These are phyloP conservation scores for Pelagophyceae sp. DNA, from an alignment of 352 stramenopile species.

Conservation along the genomic window DNA sequence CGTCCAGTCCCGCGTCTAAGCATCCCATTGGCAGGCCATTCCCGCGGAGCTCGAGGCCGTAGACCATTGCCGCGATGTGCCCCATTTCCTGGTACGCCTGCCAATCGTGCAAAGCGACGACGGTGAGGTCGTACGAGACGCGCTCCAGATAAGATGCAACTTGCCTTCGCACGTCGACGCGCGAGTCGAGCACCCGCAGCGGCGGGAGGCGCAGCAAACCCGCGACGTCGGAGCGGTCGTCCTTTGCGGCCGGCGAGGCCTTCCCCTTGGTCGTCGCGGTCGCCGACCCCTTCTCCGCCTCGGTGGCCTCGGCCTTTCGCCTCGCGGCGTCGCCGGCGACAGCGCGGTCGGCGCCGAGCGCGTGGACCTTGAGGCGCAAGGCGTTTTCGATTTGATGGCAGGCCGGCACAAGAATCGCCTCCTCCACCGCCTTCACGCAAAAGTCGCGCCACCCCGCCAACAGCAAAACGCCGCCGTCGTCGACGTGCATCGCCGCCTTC, in stretches of 20 bases:
- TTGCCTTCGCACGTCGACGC: constrained; percentile 64
- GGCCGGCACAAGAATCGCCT: constrained; percentile 64
- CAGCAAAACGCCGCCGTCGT: neutral
- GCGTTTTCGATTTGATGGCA: constrained; percentile 86
- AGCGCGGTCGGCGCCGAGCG: constrained; percentile 36
- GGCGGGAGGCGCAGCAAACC: constrained; percentile 59
- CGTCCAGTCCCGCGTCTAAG: constrained; percentile 73
- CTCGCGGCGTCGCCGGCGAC: constrained; percentile 45
- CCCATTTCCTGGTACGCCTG: constrained; percentile 84
- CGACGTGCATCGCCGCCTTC: constrained; percentile 1
- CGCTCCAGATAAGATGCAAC: constrained; percentile 84
- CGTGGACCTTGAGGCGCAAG: constrained; percentile 74
- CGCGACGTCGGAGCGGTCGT: constrained; percentile 25
- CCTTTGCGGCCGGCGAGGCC: neutral
- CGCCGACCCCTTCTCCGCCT: neutral
- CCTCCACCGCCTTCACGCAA: constrained; percentile 26
- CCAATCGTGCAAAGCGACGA: constrained; percentile 84
- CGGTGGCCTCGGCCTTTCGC: neutral
- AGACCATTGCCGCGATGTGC: constrained; percentile 80
- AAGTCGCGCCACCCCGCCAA: neutral
- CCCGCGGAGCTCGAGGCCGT: constrained; percentile 72
- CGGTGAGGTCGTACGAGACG: constrained; percentile 88
- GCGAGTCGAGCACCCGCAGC: constrained; percentile 72
- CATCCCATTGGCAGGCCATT: constrained; percentile 82
- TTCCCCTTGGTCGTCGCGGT: neutral